Conservation (phyloP, 2,329 filamentous ascomycete species). For the Atkinsonella hypoxylon region DNA sequence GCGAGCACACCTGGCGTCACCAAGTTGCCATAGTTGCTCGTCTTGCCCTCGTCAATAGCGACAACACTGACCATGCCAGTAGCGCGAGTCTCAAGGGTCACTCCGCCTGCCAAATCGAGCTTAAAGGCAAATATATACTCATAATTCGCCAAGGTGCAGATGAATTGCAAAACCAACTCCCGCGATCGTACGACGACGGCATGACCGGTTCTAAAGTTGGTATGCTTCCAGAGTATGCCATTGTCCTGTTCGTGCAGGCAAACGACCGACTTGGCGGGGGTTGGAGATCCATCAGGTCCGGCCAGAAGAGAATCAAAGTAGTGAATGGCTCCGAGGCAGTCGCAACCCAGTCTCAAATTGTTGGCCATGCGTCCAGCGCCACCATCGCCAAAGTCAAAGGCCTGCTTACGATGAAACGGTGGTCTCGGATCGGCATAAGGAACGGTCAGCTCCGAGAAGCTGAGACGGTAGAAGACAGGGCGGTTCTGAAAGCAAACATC, state of each 20-base stretch:
- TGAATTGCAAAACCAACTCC: constrained; percentile 55
- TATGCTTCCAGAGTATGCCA: constrained; percentile 61
- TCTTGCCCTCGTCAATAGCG: constrained; percentile 44
- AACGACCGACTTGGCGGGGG: constrained; percentile 43
- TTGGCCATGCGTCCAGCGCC: constrained; percentile 57
- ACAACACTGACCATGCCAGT: constrained; percentile 54
- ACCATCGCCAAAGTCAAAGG: constrained; percentile 59
- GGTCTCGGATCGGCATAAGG: constrained; percentile 54
- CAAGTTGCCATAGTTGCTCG: constrained; percentile 43
- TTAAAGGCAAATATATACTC: constrained; percentile 46
- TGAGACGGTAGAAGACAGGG: constrained; percentile 54
- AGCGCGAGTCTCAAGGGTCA: constrained; percentile 50
- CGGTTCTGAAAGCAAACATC: constrained; percentile 56
- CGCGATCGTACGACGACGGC: constrained; percentile 49
- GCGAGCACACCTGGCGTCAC: constrained; percentile 54
- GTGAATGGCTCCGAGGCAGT: constrained; percentile 57
- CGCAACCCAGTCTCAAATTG: constrained; percentile 56
- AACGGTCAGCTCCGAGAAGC: constrained; percentile 58
- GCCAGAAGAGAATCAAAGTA: constrained; percentile 47
- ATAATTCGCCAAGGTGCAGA: constrained; percentile 60
- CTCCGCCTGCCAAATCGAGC: constrained; percentile 49
- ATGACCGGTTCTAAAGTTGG: constrained; percentile 52
- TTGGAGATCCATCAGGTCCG: constrained; percentile 39
- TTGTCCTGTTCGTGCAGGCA: constrained; percentile 62
- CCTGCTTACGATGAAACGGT: constrained; percentile 57